Conservation (phyloP, 2,329 filamentous ascomycete genomes). For the Verruconis gallopava region DNA sequence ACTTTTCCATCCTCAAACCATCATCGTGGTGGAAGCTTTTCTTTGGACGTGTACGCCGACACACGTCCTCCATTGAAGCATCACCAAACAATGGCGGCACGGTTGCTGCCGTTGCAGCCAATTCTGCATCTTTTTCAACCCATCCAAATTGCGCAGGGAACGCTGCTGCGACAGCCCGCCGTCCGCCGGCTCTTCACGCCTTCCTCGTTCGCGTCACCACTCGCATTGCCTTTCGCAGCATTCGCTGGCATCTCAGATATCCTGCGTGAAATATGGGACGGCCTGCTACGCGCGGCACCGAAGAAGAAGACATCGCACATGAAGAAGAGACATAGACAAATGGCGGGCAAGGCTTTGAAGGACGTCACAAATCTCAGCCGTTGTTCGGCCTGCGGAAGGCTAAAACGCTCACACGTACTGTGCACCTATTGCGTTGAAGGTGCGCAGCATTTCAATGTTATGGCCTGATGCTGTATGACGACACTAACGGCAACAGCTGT, state of each 20-base stretch:
- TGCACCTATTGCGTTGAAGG: conserved; percentile 79
- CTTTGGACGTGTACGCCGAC: too few species aligned
- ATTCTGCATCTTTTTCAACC: conserved; percentile 15
- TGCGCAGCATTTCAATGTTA: too few species aligned
- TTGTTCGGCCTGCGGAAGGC: conserved; percentile 76
- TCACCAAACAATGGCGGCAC: conserved; percentile 6
- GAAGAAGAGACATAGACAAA: conserved; percentile 84
- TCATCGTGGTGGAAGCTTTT: too few species aligned
- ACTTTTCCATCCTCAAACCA: too few species aligned
- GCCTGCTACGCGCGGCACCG: conserved; percentile 78
- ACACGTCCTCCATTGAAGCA: not conserved
- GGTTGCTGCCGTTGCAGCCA: not conserved
- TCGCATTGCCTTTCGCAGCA: conserved; percentile 42
- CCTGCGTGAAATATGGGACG: conserved; percentile 83
- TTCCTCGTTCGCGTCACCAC: conserved; percentile 18
- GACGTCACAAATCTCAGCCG: conserved; percentile 79
- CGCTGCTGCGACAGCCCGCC: conserved; percentile 22
- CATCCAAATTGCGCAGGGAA: conserved; percentile 10
- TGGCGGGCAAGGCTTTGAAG: conserved; percentile 90
- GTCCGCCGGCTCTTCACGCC: conserved; percentile 33
- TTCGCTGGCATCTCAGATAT: conserved; percentile 32
- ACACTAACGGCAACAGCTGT: conserved; percentile 2
- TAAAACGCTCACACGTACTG: conserved; percentile 78
- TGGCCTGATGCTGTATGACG: not conserved
- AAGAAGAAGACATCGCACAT: conserved; percentile 99